Percentiles rank a stretch among this genome's conserved stretches.
These are phyloP conservation scores for Lasiodiplodia sp. DNA, from an alignment of 2,329 filamentous ascomycete genomes.

Conservation along the genomic window DNA sequence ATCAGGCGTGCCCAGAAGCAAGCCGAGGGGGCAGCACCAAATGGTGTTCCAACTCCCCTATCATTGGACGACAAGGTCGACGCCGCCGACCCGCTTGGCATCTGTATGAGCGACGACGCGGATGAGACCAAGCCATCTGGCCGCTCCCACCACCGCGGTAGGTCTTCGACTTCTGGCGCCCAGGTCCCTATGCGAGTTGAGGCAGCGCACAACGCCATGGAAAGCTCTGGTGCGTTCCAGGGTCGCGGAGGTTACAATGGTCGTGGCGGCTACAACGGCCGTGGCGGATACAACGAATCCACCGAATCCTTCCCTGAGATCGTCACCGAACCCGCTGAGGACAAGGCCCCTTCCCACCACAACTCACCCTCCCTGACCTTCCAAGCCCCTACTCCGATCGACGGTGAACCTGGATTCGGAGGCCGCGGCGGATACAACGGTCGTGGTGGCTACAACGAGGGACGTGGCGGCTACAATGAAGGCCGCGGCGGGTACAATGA, in stretches of 20 bases:
- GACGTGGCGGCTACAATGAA: constrained; percentile 31
- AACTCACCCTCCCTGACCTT: constrained; percentile 24
- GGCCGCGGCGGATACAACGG: constrained; percentile 40
- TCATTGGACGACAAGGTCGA: constrained; percentile 17
- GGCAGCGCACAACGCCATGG: constrained; percentile 31
- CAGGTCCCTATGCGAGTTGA: constrained; percentile 23
- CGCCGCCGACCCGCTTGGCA: constrained; percentile 20
- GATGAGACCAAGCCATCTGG: constrained; percentile 20
- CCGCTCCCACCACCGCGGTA: constrained; percentile 25
- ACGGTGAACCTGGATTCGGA: constrained; percentile 26
- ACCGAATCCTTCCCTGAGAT: constrained; percentile 33
- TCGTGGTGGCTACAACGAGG: constrained; percentile 41
- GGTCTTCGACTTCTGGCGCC: constrained; percentile 23
- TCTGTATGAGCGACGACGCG: constrained; percentile 20
- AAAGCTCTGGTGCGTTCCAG: constrained; percentile 38
- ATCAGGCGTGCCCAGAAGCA: constrained; percentile 36
- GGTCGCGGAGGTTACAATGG: constrained; percentile 46
- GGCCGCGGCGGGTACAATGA: constrained; percentile 34
- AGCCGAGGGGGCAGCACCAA: constrained; percentile 21
- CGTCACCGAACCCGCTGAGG: constrained; percentile 1
- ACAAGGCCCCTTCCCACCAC: background rate
- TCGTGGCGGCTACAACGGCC: constrained; percentile 42
- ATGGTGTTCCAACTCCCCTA: constrained; percentile 33
- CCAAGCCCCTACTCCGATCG: constrained; percentile 26
- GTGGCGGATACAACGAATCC: constrained; percentile 42